Base-by-base conservation (phyloP, 441 rosid species). In the Adansonia rubrostipa region DNA sequence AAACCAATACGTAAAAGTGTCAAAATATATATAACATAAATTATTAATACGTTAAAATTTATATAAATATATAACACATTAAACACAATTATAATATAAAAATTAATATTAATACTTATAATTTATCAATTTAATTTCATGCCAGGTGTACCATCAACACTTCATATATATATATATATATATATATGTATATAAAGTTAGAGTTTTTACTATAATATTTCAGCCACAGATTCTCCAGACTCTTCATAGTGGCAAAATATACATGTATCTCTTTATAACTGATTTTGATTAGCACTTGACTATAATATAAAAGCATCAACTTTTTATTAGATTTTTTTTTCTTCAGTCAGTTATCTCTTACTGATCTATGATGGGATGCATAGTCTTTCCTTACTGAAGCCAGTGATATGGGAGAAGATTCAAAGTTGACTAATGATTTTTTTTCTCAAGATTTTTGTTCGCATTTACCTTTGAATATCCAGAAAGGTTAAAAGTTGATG, bases 281-380 rank as follows among this genome's bases (percentile, higher is more conserved):
- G 74, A 50, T 71, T 61, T 71, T 71, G 74, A 71, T 71, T 71
- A 71, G 44, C 54, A 11, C 54, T 13, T 11, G n/a, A 6, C 4
- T 40, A 6, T 44, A 45, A n/a, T 15, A 68, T 68, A 45, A 45
- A 45, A n/a, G 71, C 51, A 65, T 6, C 47, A 33, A n/a, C 9
- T n/a, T 40, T 67, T 66, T 63, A 8, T 63, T 11, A 15, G 57
- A 14, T 14, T 14, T 53, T 4, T 6, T 17, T 17, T 3, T 68
- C 45, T 42, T 48, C 19, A 14, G 24, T 61, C 15, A 17, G 22
- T 61, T 22, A 20, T 61, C 65, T 68, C 53, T 45, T 14, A 68
- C 71, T 61, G 65, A 22, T 61, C 40, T 33, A 20, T 61, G 40
- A 61, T 24, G 40, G n/a, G 62, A 57, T 57, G 24, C 24, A 57